Evolutionary conservation across 1,284 basidiomycete species (phyloP), one percentile per base, ranked within the genome.

Genomic region (Ceratobasidium sp.): DNA sequence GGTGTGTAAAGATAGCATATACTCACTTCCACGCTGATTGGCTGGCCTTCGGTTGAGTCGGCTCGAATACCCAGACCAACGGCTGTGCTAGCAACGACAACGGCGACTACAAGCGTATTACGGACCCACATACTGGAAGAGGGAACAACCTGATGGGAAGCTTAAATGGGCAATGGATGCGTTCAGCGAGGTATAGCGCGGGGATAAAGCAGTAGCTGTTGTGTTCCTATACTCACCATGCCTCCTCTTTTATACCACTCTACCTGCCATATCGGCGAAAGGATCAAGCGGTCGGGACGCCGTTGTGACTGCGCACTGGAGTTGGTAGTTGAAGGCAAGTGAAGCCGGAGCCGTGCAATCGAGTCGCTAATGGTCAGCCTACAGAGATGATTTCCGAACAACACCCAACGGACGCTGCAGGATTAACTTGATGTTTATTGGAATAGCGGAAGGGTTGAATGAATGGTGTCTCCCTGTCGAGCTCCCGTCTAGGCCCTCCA

Each of bases 1-100:
- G 30, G 2, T 14, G 14, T 35, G 12, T 4, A 33, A 10, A 60
- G 4, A 2, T 6, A 7, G 44, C 38, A 65, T 65, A 27, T 23
- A 44, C 62, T 44, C 23, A 65, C 62, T 20, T 38, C 41, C 16
- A 46, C 62, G 41, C 62, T 65, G 20, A 65, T 44, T 16, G 62
- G 62, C 16, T 65, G 35, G 20, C 41, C 62, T 46, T 27, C 62
- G 1, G 20, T 23, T 14, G 62, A 41, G 62, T 46, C 35, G 6
- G 35, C 38, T 48, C 62, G 20, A 33, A 65, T 44, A 46, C 30
- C 20, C 20, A 65, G 20, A 23, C 62, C 41, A 44, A 8, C 23
- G 3, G 33, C 14, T 27, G 4, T 12, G 41, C 18, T 20, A 14
- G 44, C 20, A 27, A 14, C 35, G 7, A 35, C 23, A 10, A 44